Conservation (phyloP, 768 basidiomycete genomes). For the Phaeotremella fagi region DNA sequence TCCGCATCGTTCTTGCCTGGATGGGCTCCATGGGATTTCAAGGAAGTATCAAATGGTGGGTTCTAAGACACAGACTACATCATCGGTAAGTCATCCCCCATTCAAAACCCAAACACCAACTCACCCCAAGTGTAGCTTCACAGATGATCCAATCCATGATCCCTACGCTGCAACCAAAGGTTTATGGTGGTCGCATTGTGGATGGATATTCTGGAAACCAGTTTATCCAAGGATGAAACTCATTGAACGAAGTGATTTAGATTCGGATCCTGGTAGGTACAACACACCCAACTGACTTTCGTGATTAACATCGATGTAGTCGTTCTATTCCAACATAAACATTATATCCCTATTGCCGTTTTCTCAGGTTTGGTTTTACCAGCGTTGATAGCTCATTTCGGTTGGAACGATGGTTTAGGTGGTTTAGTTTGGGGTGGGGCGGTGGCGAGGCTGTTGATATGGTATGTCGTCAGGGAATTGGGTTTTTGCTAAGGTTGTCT, state of each 20-base stretch:
- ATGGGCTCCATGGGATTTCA: slow-evolving; percentile 72
- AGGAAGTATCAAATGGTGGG: slow-evolving; percentile 71
- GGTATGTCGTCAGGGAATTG: slow-evolving; percentile 28
- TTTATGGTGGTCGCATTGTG: slow-evolving; percentile 71
- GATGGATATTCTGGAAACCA: slow-evolving; percentile 80
- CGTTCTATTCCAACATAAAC: slow-evolving; percentile 64
- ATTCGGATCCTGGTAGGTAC: slow-evolving; percentile 61
- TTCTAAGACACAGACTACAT: slow-evolving; percentile 65
- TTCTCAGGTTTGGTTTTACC: slow-evolving; percentile 61
- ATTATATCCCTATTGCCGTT: slow-evolving; percentile 63
- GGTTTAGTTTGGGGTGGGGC: slow-evolving; percentile 69
- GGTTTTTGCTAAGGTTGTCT: slow-evolving; percentile 40
- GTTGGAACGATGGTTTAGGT: slow-evolving; percentile 58
- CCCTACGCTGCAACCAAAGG: slow-evolving; percentile 69
- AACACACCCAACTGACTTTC: neutral
- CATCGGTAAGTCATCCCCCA: slow-evolving; percentile 55
- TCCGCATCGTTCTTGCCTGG: slow-evolving; percentile 59
- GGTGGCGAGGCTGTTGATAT: slow-evolving; percentile 60
- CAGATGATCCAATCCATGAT: slow-evolving; percentile 63
- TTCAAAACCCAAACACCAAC: no score
- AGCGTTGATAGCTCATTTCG: slow-evolving; percentile 53
- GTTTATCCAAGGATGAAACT: slow-evolving; percentile 60
- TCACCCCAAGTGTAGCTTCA: no score
- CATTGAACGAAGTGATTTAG: slow-evolving; percentile 66
- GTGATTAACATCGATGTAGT: no score